Conservation (phyloP, 345 rosid species). For the Eutrema yunnanense region DNA sequence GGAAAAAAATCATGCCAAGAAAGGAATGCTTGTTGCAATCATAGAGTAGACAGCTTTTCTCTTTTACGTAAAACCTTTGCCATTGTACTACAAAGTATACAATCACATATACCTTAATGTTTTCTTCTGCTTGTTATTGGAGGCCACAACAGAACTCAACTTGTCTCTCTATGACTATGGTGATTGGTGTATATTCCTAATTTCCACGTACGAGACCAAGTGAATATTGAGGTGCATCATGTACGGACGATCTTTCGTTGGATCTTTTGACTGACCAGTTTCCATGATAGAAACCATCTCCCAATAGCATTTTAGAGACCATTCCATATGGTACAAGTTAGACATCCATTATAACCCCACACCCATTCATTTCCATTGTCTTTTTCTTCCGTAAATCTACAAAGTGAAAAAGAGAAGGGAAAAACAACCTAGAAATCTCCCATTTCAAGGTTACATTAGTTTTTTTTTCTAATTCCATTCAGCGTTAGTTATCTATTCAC, state of each 20-base stretch:
- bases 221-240: slow-evolving; percentile 5
- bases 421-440: background rate
- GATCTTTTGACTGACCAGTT: slow-evolving; percentile 24
- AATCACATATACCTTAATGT: background rate
- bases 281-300: slow-evolving; percentile 26
- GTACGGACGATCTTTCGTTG: slow-evolving; percentile 7
- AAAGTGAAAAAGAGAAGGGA: background rate
- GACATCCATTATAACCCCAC: slow-evolving; percentile 20
- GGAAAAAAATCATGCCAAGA: background rate
- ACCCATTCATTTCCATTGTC: background rate
- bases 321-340: slow-evolving; percentile 19
- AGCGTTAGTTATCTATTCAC: background rate
- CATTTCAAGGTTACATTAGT: background rate
- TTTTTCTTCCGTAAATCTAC: background rate
- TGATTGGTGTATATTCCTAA: background rate
- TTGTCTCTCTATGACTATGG: slow-evolving; percentile 7
- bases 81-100: background rate
- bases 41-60: background rate
- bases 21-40: slow-evolving; percentile 6
- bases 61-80: background rate
- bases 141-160: slow-evolving; percentile 5
- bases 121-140: slow-evolving; percentile 2
- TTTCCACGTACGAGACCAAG: slow-evolving; percentile 19
- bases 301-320: slow-evolving; percentile 26
- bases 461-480: background rate